Evolutionary conservation across 352 stramenopile species (phyloP).

Genomic region (Phytophthora hibernalis): DNA sequence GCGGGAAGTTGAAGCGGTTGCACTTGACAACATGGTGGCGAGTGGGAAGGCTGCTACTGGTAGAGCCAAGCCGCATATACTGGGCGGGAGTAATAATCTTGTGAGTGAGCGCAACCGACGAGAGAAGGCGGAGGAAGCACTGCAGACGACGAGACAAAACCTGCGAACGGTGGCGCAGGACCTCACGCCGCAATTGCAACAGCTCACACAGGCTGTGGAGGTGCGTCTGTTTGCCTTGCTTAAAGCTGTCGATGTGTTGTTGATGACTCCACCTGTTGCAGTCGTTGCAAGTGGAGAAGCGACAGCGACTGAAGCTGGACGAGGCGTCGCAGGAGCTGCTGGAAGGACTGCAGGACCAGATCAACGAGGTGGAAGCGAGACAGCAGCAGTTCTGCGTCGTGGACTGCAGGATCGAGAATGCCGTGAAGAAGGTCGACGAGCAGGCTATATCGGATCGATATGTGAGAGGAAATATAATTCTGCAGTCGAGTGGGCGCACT

Average conservation of each 20-base stretch:
- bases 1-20: constrained; percentile 20
- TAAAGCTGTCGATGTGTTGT: background rate
- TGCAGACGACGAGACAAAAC: constrained; percentile 45
- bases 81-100: constrained; percentile 77
- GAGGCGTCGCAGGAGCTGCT: constrained; percentile 67
- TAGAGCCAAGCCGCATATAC: constrained; percentile 47
- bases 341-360: constrained; percentile 58
- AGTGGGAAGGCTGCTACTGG: background rate
- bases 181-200: constrained; percentile 56
- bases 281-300: constrained; percentile 66
- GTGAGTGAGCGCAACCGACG: constrained; percentile 62
- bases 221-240: constrained; percentile 24
- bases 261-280: constrained; percentile 17
- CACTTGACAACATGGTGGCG: constrained; percentile 4
- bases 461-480: constrained; percentile 25
- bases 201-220: constrained; percentile 57
- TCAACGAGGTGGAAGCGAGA: constrained; percentile 49
- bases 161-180: constrained; percentile 49
- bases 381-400: constrained; percentile 40
- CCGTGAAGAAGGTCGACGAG: constrained; percentile 41
- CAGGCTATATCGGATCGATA: constrained; percentile 46
- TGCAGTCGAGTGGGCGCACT: background rate
- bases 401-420: constrained; percentile 39
- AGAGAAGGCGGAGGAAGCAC: constrained; percentile 54
- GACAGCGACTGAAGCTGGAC: constrained; percentile 62